phyloP scores from a whole-genome alignment of 2,329 filamentous ascomycete genomes.

The Colletotrichum brevisporum region DNA sequence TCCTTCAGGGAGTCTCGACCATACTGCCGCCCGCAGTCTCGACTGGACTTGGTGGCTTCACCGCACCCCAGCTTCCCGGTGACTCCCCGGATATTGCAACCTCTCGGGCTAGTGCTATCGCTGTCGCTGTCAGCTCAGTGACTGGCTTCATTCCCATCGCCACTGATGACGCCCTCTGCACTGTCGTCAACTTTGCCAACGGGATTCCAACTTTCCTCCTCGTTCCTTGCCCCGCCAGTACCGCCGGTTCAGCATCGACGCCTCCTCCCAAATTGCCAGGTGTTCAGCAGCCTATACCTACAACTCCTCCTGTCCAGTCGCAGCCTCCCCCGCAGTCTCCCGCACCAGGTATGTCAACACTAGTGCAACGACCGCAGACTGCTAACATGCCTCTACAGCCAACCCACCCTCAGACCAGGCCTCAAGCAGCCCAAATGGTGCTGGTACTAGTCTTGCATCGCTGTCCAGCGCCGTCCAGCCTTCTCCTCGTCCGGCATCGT shows the following conservation, averaged over 20 bases:
- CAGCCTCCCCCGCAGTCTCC: neutral
- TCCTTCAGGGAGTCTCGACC: neutral
- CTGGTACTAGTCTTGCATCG: neutral
- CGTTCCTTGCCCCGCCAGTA: neutral
- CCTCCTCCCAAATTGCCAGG: neutral
- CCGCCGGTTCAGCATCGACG: neutral
- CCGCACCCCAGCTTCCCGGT: constrained; percentile 24
- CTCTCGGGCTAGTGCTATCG: neutral
- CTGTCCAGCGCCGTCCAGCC: neutral
- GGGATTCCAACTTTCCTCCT: constrained; percentile 23
- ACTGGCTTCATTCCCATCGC: neutral
- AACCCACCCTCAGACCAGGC: neutral
- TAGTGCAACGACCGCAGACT: too few species aligned
- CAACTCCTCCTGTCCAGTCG: neutral
- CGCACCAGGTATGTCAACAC: constrained; percentile 3
- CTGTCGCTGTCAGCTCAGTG: neutral
- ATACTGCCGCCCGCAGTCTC: neutral
- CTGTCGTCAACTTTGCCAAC: constrained; percentile 13
- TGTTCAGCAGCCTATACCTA: fast-evolving
- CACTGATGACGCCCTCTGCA: neutral
- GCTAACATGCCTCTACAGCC: constrained; percentile 10
- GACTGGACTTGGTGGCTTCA: constrained; percentile 1
- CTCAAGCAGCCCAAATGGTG: neutral
- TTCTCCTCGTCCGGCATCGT: too few species aligned
- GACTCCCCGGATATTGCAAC: neutral